Conservation (phyloP, 164 flowering plant genomes). For the Vitis cinerea region DNA sequence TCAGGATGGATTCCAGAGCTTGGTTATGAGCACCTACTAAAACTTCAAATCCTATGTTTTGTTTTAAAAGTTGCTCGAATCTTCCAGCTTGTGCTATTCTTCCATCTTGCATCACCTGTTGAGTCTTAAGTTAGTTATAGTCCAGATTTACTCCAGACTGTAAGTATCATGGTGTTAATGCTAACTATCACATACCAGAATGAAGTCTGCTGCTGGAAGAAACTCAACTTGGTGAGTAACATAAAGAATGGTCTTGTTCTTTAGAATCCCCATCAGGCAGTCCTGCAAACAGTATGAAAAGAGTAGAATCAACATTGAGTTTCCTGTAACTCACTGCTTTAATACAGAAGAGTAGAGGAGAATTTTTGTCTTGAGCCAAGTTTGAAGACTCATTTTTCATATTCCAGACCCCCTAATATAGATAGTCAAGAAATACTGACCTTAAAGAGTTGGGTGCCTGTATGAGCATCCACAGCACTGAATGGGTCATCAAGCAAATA, state of each 20-base stretch:
- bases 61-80: slow-evolving; percentile 71
- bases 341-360: background rate
- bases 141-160: background rate
- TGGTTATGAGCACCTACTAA: slow-evolving; percentile 90
- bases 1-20: slow-evolving; percentile 73
- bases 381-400: background rate
- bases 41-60: slow-evolving; percentile 79
- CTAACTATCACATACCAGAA: slow-evolving; percentile 59
- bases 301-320: background rate
- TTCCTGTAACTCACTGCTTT: background rate
- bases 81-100: slow-evolving; percentile 77
- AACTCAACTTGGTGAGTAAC: slow-evolving; percentile 99
- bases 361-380: background rate
- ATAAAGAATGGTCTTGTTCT: slow-evolving; percentile 76
- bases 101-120: slow-evolving; percentile 95
- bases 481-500: slow-evolving; percentile 97
- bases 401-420: background rate
- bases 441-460: slow-evolving; percentile 89
- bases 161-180: background rate
- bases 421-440: slow-evolving; percentile 28
- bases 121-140: slow-evolving; percentile 6
- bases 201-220: slow-evolving; percentile 94
- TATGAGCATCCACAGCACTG: slow-evolving; percentile 99
- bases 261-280: slow-evolving; percentile 83
- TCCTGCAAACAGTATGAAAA: slow-evolving; percentile 48